Percentiles rank a stretch among this genome's conserved stretches.
Evolutionary conservation across 2,329 filamentous ascomycete genomes (phyloP).

Genomic region (Venturia effusa): DNA sequence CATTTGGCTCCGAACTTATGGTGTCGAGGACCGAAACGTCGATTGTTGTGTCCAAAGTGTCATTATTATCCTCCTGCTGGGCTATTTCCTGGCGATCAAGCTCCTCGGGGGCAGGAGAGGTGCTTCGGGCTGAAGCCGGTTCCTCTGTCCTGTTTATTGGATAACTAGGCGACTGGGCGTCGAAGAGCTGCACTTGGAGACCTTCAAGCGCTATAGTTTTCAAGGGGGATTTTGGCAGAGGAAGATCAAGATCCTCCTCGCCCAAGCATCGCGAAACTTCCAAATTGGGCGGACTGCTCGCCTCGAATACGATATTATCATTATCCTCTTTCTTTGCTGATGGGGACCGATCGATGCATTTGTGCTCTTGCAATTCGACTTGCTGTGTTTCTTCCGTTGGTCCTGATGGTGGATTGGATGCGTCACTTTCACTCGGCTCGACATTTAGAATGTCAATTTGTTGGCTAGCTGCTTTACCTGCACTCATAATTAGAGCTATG

Average conservation of each 20-base stretch:
- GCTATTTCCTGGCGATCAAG: background rate
- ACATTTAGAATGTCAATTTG: background rate
- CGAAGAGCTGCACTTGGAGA: background rate
- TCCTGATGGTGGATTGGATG: background rate
- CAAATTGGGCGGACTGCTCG: background rate
- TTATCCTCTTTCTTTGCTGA: background rate
- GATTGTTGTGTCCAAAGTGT: background rate
- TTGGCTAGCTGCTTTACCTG: background rate
- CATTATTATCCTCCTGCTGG: background rate
- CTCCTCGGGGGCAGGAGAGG: background rate
- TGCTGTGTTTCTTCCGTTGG: background rate
- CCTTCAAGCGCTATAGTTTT: background rate
- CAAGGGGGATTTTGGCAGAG: background rate
- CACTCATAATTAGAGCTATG: background rate
- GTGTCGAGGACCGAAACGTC: background rate
- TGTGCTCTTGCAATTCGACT: background rate
- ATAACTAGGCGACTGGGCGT: background rate
- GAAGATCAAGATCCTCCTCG: background rate
- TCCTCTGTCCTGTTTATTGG: background rate
- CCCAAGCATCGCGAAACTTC: background rate
- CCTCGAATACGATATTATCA: background rate
- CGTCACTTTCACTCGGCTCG: background rate
- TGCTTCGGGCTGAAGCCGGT: background rate
- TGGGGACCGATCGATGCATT: background rate
- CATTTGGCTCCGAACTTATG: background rate